Percentiles rank a stretch among this genome's conserved stretches.
phyloP scores from a whole-genome alignment of 1,139 yeast genomes.

The Yamadazyma dushanensis region DNA sequence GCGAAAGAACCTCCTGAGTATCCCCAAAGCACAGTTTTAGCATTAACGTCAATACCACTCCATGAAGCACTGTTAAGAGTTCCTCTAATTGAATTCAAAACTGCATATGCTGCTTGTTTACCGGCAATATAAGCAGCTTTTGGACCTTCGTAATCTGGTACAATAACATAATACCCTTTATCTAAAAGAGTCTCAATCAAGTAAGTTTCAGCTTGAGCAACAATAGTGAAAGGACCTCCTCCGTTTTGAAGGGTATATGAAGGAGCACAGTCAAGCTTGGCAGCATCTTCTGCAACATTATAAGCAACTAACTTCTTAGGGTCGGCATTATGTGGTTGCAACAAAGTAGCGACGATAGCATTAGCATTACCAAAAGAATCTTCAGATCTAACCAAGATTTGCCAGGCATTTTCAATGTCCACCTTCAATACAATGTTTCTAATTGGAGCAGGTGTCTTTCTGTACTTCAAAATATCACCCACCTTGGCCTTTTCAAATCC shows the following conservation, averaged over 20 bases:
- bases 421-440: conserved; percentile 16
- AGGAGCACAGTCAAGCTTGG: conserved; percentile 30
- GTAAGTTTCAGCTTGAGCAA: conserved; percentile 24
- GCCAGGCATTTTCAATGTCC: conserved; percentile 27
- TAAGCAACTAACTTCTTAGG: conserved; percentile 29
- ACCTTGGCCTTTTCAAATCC: conserved; percentile 23
- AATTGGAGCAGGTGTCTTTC: conserved; percentile 24
- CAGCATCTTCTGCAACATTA: conserved; percentile 36
- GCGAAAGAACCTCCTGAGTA: conserved; percentile 40
- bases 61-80: conserved; percentile 19
- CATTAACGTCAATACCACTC: conserved; percentile 25
- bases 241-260: conserved; percentile 30
- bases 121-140: conserved; percentile 30
- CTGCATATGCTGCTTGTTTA: conserved; percentile 26
- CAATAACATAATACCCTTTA: conserved; percentile 32
- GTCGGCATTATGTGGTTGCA: conserved; percentile 33
- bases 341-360: conserved; percentile 31
- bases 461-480: conserved; percentile 27
- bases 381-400: conserved; percentile 32
- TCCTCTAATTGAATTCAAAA: conserved; percentile 30
- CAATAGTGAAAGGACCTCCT: conserved; percentile 20
- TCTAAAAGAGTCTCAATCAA: conserved; percentile 24
- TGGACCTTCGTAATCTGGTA: conserved; percentile 37
- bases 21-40: conserved; percentile 32
- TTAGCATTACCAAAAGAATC: conserved; percentile 32